These are phyloP conservation scores for Solanum lycopersicoides DNA, from an alignment of 257 asterid species.

Conservation along the genomic window DNA sequence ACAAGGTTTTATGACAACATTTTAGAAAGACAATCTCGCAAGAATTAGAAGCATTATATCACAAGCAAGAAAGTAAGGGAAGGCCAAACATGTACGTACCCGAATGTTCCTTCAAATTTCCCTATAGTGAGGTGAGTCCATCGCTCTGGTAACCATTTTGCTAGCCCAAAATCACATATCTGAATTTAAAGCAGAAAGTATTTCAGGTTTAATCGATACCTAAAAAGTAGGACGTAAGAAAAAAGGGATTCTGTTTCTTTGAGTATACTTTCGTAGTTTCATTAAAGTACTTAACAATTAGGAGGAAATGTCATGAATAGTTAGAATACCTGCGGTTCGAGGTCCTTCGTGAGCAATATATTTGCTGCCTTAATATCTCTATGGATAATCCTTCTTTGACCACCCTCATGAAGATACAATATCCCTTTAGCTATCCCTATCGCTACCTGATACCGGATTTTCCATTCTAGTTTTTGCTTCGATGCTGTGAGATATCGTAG, in stretches of 20 bases:
- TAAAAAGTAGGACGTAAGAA: not conserved
- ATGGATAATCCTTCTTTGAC: conserved; percentile 88
- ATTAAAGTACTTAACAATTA: not conserved
- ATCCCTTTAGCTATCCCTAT: conserved; percentile 78
- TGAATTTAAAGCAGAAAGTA: conserved; percentile 4
- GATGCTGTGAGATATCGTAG: conserved; percentile 28
- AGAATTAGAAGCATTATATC: not conserved
- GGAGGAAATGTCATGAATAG: not conserved
- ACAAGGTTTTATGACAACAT: not conserved
- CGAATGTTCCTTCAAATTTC: conserved; percentile 66
- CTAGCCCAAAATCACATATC: conserved; percentile 77
- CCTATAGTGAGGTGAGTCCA: conserved; percentile 55
- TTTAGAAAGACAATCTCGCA: not conserved
- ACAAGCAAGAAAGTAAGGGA: not conserved
- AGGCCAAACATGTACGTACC: conserved; percentile 15
- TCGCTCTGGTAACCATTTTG: conserved; percentile 62
- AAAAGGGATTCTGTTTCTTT: not conserved
- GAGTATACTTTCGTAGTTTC: not conserved
- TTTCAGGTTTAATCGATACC: not conserved
- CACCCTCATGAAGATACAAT: conserved; percentile 83
- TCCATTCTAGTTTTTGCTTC: conserved; percentile 64
- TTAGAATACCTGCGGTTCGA: conserved; percentile 73
- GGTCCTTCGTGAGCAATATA: conserved; percentile 73
- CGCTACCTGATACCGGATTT: conserved; percentile 61
- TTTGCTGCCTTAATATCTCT: conserved; percentile 94